Conservation (phyloP, 169 alveolate species). For the Cryptosporidium sp. region DNA sequence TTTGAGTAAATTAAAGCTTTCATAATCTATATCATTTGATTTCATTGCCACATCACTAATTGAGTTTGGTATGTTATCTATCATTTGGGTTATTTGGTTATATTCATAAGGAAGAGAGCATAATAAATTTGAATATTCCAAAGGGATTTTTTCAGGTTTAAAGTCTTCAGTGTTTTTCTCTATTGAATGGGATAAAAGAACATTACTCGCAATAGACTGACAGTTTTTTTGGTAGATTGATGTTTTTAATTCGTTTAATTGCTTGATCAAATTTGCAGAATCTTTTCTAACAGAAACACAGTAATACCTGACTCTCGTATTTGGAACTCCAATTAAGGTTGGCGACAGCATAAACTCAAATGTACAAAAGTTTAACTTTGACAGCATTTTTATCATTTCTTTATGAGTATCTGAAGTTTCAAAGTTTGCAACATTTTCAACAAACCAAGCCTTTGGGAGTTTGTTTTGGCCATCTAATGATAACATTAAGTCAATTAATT, state of each 20-base stretch:
- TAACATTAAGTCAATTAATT: conserved; percentile 76
- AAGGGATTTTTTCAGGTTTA: neutral
- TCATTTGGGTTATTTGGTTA: neutral
- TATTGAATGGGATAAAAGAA: conserved; percentile 5
- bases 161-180: neutral
- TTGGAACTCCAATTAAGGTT: conserved; percentile 84
- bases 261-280: neutral
- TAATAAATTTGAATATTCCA: conserved; percentile 6
- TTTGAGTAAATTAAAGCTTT: neutral
- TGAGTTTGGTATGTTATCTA: conserved; percentile 11
- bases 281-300: conserved; percentile 79
- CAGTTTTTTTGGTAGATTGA: conserved; percentile 18
- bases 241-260: neutral
- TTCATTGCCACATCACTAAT: conserved; percentile 18
- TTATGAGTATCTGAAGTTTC: conserved; percentile 82
- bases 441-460: conserved; percentile 81
- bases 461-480: conserved; percentile 68
- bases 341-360: conserved; percentile 84
- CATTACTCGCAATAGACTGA: conserved; percentile 11
- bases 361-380: conserved; percentile 71
- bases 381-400: conserved; percentile 77
- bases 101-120: conserved; percentile 39
- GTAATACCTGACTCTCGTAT: conserved; percentile 86
- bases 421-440: conserved; percentile 86
- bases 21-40: neutral